Base-by-base conservation (phyloP, 768 basidiomycete species). In the Saitozyma podzolica region DNA sequence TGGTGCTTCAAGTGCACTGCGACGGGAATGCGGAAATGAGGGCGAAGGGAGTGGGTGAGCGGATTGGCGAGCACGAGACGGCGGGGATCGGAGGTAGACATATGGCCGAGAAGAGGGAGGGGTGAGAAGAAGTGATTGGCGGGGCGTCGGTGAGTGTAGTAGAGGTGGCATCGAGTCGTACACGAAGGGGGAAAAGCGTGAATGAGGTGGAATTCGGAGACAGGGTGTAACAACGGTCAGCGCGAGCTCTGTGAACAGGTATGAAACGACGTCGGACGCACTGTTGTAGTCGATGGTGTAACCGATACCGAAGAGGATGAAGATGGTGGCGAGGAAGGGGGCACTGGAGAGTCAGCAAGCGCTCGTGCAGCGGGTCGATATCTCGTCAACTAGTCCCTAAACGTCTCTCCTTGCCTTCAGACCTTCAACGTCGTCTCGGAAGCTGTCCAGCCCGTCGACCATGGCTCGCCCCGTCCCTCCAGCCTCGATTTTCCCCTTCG, bases 51-150 rank as follows among this genome's bases (percentile, higher is more conserved):
- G 82, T 82, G 0, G 84, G 86, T 63, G 83, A 83, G 54, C 82
- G 84, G n/a, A 85, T 82, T 68, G n/a, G 11, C n/a, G 45, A 13
- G 45, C n/a, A 17, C n/a, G 45, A 11, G 45, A 47, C 11, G 45
- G 45, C 45, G n/a, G 6, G 13, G 45, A 47, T 47, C 13, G 13
- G 45, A 17, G 2, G n/a, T 6, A 6, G n/a, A 11, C 11, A 47
- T 2, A 47, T 47, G 45, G n/a, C 45, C 85, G 89, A 84, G 82
- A 88, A 45, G 85, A 84, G 16, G 81, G 81, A 29, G 29, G 29
- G 29, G 29, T 29, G 5, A 29, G 29, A 29, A 29, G 29, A 29
- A 5, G 29, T 29, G 29, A 2, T 29, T 29, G 29, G 5, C 29
- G 29, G 2, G 29, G 29, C 29, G 29, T 29, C 29, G 29, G 29